These are phyloP conservation scores for Cutaneotrichosporon curvatum DNA, from an alignment of 1,284 basidiomycete genomes.

Conservation along the genomic window DNA sequence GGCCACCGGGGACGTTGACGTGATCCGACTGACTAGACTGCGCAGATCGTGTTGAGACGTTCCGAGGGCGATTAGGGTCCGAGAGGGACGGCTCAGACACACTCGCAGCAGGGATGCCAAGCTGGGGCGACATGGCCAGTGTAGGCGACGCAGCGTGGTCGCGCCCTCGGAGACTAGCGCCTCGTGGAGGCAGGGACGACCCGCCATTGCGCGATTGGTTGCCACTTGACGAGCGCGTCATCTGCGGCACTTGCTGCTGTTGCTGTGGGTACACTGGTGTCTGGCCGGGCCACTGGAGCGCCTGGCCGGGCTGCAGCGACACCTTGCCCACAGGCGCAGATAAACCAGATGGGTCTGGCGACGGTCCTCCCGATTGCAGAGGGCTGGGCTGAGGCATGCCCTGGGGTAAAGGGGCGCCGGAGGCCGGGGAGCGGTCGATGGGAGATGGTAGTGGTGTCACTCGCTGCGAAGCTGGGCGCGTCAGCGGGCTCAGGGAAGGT, in stretches of 20 bases:
- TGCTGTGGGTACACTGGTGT: conserved; percentile 2
- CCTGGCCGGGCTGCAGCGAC: conserved; percentile 30
- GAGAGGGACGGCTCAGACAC: conserved; percentile 1
- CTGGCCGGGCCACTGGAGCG: conserved; percentile 25
- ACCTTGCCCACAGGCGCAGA: conserved; percentile 31
- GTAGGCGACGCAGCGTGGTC: background rate
- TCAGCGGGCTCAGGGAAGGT: no score
- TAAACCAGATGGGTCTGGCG: conserved; percentile 4
- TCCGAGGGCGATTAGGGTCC: background rate
- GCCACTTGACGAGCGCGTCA: background rate
- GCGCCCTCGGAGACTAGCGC: conserved; percentile 23
- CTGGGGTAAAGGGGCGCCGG: no score
- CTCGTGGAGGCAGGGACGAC: conserved; percentile 27
- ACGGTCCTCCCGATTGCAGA: no score
- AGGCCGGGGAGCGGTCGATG: background rate
- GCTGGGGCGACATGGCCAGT: background rate
- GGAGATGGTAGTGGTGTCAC: background rate
- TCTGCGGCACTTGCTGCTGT: conserved; percentile 6
- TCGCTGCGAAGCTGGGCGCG: conserved; percentile 1
- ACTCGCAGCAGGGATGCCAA: background rate
- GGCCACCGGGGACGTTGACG: background rate
- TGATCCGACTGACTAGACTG: background rate
- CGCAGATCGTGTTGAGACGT: background rate
- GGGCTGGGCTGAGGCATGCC: no score
- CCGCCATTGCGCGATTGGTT: background rate